A percentile compares a stretch with the other conserved stretches of the same genome.
phyloP scores from a whole-genome alignment of 2,329 filamentous ascomycete genomes.

The Sarocladium oryzae region DNA sequence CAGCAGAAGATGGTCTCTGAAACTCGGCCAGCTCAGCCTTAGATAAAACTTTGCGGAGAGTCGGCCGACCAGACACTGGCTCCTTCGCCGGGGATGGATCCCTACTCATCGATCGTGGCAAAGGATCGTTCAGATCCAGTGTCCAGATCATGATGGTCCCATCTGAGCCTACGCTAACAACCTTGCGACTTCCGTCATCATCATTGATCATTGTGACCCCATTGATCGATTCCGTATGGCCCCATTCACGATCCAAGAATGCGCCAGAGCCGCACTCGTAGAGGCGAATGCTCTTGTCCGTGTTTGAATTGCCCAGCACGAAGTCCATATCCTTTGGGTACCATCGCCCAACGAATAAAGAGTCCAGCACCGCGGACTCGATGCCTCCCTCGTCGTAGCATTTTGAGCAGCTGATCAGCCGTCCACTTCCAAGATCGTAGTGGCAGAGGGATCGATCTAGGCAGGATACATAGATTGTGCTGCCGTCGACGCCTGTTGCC shows the following conservation, averaged over 20 bases:
- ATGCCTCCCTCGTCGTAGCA: conserved; percentile 72
- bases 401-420: conserved; percentile 68
- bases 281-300: conserved; percentile 88
- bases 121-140: conserved; percentile 43
- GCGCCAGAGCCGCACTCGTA: conserved; percentile 74
- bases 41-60: conserved; percentile 78
- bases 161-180: conserved; percentile 72
- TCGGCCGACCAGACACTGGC: conserved; percentile 54
- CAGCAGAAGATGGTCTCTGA: conserved; percentile 38
- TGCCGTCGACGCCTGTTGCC: conserved; percentile 57
- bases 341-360: conserved; percentile 58
- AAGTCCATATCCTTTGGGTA: conserved; percentile 53
- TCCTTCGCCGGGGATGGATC: conserved; percentile 51
- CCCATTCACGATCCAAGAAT: conserved; percentile 85
- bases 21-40: conserved; percentile 83
- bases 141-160: conserved; percentile 79
- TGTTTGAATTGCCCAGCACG: conserved; percentile 83
- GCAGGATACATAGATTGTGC: conserved; percentile 51
- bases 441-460: conserved; percentile 55
- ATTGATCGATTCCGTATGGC: conserved; percentile 89
- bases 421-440: conserved; percentile 61
- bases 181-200: conserved; percentile 42
- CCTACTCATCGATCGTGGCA: conserved; percentile 34
- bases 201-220: conserved; percentile 68
- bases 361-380: conserved; percentile 79